phyloP scores from a whole-genome alignment of 305 asterid species.

The Fraxinus nigra region DNA sequence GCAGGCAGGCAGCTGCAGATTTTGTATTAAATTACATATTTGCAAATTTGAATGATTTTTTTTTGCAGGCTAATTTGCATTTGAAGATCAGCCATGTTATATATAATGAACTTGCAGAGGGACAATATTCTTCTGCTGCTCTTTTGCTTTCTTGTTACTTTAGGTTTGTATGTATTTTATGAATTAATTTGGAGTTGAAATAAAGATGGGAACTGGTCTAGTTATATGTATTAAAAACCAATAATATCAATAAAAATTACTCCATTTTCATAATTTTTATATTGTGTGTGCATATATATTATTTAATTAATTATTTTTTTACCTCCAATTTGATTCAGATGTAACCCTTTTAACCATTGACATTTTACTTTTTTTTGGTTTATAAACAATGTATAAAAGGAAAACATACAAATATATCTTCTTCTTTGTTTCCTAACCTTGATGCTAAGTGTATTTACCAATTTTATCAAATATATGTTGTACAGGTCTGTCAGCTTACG shows the following conservation, averaged over 20 bases:
- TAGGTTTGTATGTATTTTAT: not conserved
- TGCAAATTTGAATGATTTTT: not conserved
- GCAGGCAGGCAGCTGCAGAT: not conserved
- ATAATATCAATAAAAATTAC: no score
- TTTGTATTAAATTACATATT: not conserved
- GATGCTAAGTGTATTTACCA: not conserved
- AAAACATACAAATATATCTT: not conserved
- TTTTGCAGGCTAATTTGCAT: not conserved
- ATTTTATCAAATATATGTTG: not conserved
- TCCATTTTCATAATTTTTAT: no score
- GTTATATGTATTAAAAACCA: no score
- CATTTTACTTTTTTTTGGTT: no score
- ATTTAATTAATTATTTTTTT: no score
- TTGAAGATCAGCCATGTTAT: not conserved
- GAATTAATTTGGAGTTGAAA: no score
- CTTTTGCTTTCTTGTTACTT: not conserved
- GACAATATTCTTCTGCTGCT: not conserved
- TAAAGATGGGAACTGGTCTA: no score
- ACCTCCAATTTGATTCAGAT: no score
- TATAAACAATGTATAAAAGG: not conserved
- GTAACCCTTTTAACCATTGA: no score
- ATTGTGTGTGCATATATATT: no score
- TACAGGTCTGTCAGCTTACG: constrained; percentile 26
- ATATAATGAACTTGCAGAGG: not conserved
- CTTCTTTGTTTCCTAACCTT: not conserved